A percentile compares a stretch with the other conserved stretches of the same genome.
These are phyloP conservation scores for Microbotryum saponariae DNA, from an alignment of 1,284 basidiomycete species.

Conservation along the genomic window DNA sequence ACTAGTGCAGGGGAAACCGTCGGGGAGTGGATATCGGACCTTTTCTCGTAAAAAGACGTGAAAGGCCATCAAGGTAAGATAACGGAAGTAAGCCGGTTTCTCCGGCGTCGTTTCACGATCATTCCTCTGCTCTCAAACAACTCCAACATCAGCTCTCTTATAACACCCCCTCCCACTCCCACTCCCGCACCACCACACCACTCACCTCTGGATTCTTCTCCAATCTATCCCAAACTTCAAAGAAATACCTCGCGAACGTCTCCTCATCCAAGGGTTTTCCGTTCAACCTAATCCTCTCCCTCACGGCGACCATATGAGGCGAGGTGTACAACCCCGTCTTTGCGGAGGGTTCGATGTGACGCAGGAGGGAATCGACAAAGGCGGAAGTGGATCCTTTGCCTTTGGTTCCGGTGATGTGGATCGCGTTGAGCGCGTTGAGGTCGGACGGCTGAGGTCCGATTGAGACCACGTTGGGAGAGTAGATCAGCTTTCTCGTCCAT, in stretches of 20 bases:
- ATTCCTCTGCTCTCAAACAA: neutral
- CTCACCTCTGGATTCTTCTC: constrained; percentile 58
- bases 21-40: constrained; percentile 41
- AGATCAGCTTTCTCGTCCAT: constrained; percentile 3
- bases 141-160: neutral
- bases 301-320: constrained; percentile 89
- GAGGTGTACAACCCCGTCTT: constrained; percentile 79
- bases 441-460: constrained; percentile 56
- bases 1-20: neutral
- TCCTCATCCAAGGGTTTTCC: constrained; percentile 82
- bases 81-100: constrained; percentile 84
- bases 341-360: constrained; percentile 26
- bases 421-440: constrained; percentile 80
- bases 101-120: constrained; percentile 9
- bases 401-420: constrained; percentile 97
- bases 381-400: constrained; percentile 97
- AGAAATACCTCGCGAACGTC: constrained; percentile 84
- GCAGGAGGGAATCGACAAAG: constrained; percentile 49
- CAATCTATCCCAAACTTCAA: constrained; percentile 89
- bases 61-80: constrained; percentile 84
- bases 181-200: constrained; percentile 13
- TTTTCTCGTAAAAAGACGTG: constrained; percentile 76
- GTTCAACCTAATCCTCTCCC: constrained; percentile 92
- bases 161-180: neutral
- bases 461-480: too few relatives aligned